These are phyloP conservation scores for Tolypocladium cylindrosporum DNA, from an alignment of 2,329 filamentous ascomycete species.

Conservation along the genomic window DNA sequence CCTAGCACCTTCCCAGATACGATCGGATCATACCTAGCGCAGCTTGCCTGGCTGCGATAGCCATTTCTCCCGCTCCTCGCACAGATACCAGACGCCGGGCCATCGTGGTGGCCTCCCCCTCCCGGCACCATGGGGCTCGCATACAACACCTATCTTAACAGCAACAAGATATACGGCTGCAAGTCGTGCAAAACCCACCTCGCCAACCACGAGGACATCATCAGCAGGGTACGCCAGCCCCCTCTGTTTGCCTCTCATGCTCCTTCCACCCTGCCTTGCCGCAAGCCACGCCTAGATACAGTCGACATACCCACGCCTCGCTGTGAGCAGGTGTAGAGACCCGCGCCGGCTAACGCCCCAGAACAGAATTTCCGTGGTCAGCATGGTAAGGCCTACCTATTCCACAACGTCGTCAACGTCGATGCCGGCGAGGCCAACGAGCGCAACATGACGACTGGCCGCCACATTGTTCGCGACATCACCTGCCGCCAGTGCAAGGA, in stretches of 20 bases:
- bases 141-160: slow-evolving; percentile 86
- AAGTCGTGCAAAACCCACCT: slow-evolving; percentile 94
- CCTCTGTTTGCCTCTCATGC: neutral
- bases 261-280: neutral
- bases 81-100: neutral
- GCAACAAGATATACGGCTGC: slow-evolving; percentile 83
- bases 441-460: slow-evolving; percentile 95
- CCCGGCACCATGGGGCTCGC: slow-evolving; percentile 62
- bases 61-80: neutral
- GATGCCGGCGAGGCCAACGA: slow-evolving; percentile 75
- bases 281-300: neutral
- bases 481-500: slow-evolving; percentile 83
- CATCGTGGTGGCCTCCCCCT: neutral
- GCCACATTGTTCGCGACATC: slow-evolving; percentile 91
- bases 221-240: slow-evolving; percentile 64
- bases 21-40: neutral
- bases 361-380: slow-evolving; percentile 91
- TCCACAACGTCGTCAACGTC: slow-evolving; percentile 89
- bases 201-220: slow-evolving; percentile 90
- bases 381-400: slow-evolving; percentile 95
- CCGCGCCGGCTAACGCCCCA: neutral
- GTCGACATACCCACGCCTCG: neutral
- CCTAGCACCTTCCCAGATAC: neutral
- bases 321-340: neutral
- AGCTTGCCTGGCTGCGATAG: neutral